These are phyloP conservation scores for Salix arbutifolia DNA, from an alignment of 345 rosid genomes.

Conservation along the genomic window DNA sequence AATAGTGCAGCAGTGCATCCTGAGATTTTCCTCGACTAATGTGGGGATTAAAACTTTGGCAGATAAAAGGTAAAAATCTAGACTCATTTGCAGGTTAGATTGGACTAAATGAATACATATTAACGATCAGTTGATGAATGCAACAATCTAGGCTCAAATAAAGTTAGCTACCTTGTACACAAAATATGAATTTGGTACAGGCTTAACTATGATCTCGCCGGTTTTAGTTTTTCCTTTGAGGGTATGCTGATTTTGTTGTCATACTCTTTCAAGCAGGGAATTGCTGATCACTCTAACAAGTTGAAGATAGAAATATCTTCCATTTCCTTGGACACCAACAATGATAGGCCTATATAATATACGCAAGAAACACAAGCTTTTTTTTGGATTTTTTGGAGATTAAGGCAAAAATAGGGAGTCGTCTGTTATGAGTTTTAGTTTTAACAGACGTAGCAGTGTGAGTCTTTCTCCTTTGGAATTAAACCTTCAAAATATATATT, in stretches of 20 bases:
- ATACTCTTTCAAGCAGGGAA: slow-evolving; percentile 18
- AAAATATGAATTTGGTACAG: not conserved
- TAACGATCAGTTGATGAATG: no score
- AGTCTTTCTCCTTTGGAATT: not conserved
- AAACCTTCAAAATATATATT: not conserved
- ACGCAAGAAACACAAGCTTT: slow-evolving; percentile 7
- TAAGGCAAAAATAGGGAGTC: not conserved
- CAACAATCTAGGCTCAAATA: no score
- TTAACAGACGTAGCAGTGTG: not conserved
- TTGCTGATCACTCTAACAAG: not conserved
- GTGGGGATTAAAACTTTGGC: slow-evolving; percentile 13
- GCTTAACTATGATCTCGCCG: not conserved
- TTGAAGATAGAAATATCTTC: slow-evolving; percentile 2
- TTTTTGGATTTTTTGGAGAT: not conserved
- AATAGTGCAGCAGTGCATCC: slow-evolving; percentile 75
- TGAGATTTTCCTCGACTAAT: slow-evolving; percentile 44
- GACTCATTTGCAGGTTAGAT: not conserved
- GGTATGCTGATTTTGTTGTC: not conserved
- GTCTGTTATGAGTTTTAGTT: not conserved
- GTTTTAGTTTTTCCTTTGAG: not conserved
- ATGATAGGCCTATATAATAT: not conserved
- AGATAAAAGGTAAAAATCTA: slow-evolving; percentile 26
- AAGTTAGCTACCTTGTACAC: no score
- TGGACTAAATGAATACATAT: not conserved
- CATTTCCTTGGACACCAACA: slow-evolving; percentile 2